Conservation (phyloP, 179 eudicot genomes). For the Monotropa hypopitys region DNA sequence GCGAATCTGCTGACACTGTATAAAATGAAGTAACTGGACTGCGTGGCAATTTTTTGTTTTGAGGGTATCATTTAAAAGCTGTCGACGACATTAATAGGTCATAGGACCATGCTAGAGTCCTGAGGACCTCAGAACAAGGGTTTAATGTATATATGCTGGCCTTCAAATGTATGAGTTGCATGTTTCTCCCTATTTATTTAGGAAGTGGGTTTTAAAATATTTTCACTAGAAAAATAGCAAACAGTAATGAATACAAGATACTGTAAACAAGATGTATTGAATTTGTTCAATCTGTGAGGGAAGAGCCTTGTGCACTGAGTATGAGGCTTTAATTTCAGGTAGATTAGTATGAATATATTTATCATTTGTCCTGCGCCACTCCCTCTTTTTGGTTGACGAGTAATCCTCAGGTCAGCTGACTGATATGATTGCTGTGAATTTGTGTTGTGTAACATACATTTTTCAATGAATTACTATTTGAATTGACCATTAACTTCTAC, state of each 20-base stretch:
- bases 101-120: neutral
- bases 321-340: neutral
- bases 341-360: neutral
- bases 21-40: neutral
- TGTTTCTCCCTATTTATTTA: neutral
- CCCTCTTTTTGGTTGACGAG: neutral
- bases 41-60: neutral
- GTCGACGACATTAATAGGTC: no score
- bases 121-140: slow-evolving; percentile 5
- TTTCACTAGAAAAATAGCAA: neutral
- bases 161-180: neutral
- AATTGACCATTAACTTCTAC: neutral
- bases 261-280: neutral
- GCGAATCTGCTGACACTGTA: neutral
- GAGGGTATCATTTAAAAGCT: neutral
- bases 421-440: neutral
- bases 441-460: neutral
- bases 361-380: neutral
- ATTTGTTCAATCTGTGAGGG: neutral
- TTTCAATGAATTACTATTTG: neutral
- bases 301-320: neutral
- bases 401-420: neutral
- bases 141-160: neutral
- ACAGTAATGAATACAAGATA: neutral
- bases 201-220: neutral